A percentile compares a stretch with the other conserved stretches of the same genome.
phyloP scores from a whole-genome alignment of 2,329 filamentous ascomycete genomes.

The Stagonosporopsis rhizophila region DNA sequence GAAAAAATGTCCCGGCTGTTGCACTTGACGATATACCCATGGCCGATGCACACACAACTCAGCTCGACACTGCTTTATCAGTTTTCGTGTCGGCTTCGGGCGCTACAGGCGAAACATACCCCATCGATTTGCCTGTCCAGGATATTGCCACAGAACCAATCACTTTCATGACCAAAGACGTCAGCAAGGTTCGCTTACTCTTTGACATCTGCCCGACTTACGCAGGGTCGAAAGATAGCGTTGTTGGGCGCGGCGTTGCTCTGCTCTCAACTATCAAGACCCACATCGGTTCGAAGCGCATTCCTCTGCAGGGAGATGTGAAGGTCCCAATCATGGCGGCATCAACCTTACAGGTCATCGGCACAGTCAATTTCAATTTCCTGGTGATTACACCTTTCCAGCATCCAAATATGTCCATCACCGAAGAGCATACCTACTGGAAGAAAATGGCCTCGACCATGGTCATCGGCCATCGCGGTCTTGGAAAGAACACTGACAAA shows the following conservation, averaged over 20 bases:
- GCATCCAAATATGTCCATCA: slow-evolving; percentile 92
- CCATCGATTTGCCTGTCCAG: slow-evolving; percentile 91
- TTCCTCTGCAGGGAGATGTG: slow-evolving; percentile 89
- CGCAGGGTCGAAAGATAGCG: slow-evolving; percentile 78
- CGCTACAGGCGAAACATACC: slow-evolving; percentile 83
- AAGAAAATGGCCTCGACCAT: slow-evolving; percentile 89
- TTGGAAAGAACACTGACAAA: slow-evolving; percentile 87
- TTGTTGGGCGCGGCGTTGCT: slow-evolving; percentile 88
- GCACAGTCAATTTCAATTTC: slow-evolving; percentile 96
- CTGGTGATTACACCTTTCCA: slow-evolving; percentile 91
- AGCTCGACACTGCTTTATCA: slow-evolving; percentile 92
- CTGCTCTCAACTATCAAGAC: slow-evolving; percentile 86
- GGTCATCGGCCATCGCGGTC: slow-evolving; percentile 73
- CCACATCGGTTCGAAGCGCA: slow-evolving; percentile 81
- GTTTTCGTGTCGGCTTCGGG: slow-evolving; percentile 87
- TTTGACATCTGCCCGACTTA: slow-evolving; percentile 98
- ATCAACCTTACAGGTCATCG: slow-evolving; percentile 85
- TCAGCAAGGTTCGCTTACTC: slow-evolving; percentile 81
- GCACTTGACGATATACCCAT: slow-evolving; percentile 88
- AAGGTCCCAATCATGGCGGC: slow-evolving; percentile 89
- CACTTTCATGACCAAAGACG: slow-evolving; percentile 81
- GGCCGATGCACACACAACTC: slow-evolving; percentile 85
- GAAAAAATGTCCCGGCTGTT: slow-evolving; percentile 80
- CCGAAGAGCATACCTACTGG: slow-evolving; percentile 93
- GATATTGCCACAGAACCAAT: slow-evolving; percentile 94